phyloP scores from a whole-genome alignment of 345 rosid genomes.

The Brassica napus region Da-Ae NC_063434.1:14111001-14111500 shows the following conservation, averaged over 20 bases:
- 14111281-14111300: too few species aligned
- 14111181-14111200: background rate
- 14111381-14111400: conserved; percentile 62
- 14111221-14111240: background rate
- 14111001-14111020: background rate
- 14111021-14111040: background rate
- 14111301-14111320: too few species aligned
- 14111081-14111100: background rate
- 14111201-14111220: background rate
- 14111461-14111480: conserved; percentile 94
- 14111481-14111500: conserved; percentile 96
- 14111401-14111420: conserved; percentile 95
- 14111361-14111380: conserved; percentile 12
- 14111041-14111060: background rate
- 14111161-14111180: background rate
- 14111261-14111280: too few species aligned
- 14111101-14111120: background rate
- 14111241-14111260: background rate
- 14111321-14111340: too few species aligned
- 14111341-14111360: conserved; percentile 47
- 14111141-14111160: conserved; percentile 7
- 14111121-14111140: background rate
- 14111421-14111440: conserved; percentile 94
- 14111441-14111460: conserved; percentile 95
- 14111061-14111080: background rate